These are phyloP conservation scores for Coniferiporia sulphurascens DNA, from an alignment of 1,284 basidiomycete species.

Conservation along the genomic window DNA sequence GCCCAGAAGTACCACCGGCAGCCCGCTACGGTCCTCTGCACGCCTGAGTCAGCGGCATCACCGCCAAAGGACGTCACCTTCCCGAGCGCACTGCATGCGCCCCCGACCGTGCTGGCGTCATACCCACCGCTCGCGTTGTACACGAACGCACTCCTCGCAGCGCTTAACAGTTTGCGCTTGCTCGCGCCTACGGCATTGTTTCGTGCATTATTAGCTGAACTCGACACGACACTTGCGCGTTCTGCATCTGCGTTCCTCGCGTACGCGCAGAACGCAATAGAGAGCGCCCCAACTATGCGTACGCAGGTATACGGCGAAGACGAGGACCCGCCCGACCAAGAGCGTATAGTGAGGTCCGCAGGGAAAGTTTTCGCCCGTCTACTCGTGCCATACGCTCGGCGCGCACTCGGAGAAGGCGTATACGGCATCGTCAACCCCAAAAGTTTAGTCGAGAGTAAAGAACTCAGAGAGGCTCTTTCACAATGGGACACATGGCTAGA, in stretches of 20 bases:
- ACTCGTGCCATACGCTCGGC: conserved; percentile 63
- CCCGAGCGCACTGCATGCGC: conserved; percentile 39
- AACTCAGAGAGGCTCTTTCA: conserved; percentile 21
- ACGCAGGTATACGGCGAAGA: conserved; percentile 27
- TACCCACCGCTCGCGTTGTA: conserved; percentile 76
- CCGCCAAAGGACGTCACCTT: conserved; percentile 8
- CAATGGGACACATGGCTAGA: conserved; percentile 31
- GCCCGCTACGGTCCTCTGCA: conserved; percentile 12
- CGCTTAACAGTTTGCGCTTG: conserved; percentile 78
- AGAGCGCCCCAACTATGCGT: conserved; percentile 21
- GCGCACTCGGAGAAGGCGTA: conserved; percentile 69
- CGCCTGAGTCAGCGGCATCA: conserved; percentile 7
- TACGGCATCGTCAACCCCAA: conserved; percentile 42
- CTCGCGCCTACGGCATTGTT: conserved; percentile 65
- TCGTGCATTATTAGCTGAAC: conserved; percentile 38
- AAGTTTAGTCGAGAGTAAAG: conserved; percentile 20
- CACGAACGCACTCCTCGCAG: conserved; percentile 69
- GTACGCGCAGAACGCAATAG: conserved; percentile 35
- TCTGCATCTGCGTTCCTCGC: conserved; percentile 39
- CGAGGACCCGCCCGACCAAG: conserved; percentile 33
- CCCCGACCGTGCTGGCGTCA: conserved; percentile 63
- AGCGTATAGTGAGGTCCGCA: conserved; percentile 43
- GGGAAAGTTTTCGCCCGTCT: conserved; percentile 55
- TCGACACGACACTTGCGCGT: conserved; percentile 49
- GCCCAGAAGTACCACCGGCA: conserved; percentile 13